A percentile compares a stretch with the other conserved stretches of the same genome.
phyloP scores from a whole-genome alignment of 139 green algal genomes.

The Coelastrella sp. region DNA sequence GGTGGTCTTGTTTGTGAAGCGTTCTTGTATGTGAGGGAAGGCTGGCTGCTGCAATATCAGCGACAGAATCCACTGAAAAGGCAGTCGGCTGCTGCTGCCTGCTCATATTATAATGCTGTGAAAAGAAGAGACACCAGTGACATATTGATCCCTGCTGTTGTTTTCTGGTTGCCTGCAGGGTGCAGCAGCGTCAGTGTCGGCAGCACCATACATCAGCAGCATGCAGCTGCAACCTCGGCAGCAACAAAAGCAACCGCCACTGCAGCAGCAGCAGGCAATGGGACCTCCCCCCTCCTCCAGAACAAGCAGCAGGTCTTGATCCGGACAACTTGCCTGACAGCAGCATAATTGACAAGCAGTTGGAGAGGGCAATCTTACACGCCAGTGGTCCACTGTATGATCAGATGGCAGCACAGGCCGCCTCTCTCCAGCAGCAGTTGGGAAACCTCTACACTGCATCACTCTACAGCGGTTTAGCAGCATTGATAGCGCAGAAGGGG shows the following conservation, averaged over 20 bases:
- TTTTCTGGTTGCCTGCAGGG: background rate
- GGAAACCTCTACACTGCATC: constrained; percentile 89
- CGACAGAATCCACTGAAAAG: too few relatives aligned
- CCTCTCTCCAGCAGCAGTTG: constrained; percentile 62
- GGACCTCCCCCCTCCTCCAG: background rate
- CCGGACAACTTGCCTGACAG: background rate
- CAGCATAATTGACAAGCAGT: constrained; percentile 40
- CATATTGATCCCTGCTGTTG: too few relatives aligned
- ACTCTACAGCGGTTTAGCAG: constrained; percentile 70
- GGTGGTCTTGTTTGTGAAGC: too few relatives aligned
- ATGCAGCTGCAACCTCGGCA: background rate
- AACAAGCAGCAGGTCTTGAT: constrained; percentile 7
- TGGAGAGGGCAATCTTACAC: constrained; percentile 52
- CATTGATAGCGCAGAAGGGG: constrained; percentile 65
- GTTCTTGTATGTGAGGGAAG: too few relatives aligned
- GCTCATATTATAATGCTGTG: too few relatives aligned
- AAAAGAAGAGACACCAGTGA: too few relatives aligned
- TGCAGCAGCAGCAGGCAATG: constrained; percentile 4
- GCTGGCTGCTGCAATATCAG: too few relatives aligned
- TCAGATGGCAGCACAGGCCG: constrained; percentile 26
- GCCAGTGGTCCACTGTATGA: constrained; percentile 45
- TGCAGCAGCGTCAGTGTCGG: background rate
- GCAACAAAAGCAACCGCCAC: constrained; percentile 10
- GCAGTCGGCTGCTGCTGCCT: too few relatives aligned
- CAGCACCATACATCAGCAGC: constrained; percentile 25